phyloP scores from a whole-genome alignment of 768 basidiomycete genomes.

The Boletales sp. region DNA sequence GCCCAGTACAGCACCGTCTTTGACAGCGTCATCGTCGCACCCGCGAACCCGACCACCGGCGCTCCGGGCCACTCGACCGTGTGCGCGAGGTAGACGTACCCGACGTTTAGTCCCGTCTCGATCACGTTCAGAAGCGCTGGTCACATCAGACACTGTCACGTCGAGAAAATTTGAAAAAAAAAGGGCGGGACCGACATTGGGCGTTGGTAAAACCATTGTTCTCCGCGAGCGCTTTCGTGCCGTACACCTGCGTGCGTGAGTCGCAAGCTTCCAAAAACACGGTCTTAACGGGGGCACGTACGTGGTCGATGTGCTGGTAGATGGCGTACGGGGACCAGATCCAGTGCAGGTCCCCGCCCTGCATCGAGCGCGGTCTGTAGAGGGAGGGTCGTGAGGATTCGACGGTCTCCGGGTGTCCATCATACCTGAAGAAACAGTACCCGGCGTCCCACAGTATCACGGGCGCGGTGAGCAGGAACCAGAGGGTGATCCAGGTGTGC shows the following conservation, averaged over 20 bases:
- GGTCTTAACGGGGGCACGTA: slow-evolving; percentile 26
- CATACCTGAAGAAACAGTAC: slow-evolving; percentile 78
- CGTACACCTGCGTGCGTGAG: slow-evolving; percentile 59
- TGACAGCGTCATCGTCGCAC: slow-evolving; percentile 73
- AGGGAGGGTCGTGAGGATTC: too few relatives aligned
- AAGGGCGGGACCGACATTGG: slow-evolving; percentile 51
- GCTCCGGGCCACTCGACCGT: slow-evolving; percentile 58
- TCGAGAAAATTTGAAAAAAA: background rate
- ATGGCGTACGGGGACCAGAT: slow-evolving; percentile 82
- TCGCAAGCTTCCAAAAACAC: too few relatives aligned
- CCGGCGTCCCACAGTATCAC: slow-evolving; percentile 75
- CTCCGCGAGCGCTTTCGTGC: slow-evolving; percentile 56
- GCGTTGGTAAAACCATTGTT: slow-evolving; percentile 83
- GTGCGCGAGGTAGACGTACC: slow-evolving; percentile 75
- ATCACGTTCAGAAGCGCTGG: slow-evolving; percentile 75
- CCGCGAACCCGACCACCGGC: slow-evolving; percentile 69
- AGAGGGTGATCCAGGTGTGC: slow-evolving; percentile 56
- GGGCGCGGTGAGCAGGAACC: slow-evolving; percentile 54
- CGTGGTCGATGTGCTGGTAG: slow-evolving; percentile 63
- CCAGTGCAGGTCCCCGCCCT: slow-evolving; percentile 88
- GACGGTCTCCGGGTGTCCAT: too few relatives aligned
- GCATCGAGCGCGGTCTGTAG: slow-evolving; percentile 79
- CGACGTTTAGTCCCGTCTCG: slow-evolving; percentile 71
- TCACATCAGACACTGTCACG: background rate
- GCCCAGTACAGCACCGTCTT: slow-evolving; percentile 84